Evolutionary conservation across 768 basidiomycete species (phyloP).

Genomic region (Tricholoma matsutake): DNA sequence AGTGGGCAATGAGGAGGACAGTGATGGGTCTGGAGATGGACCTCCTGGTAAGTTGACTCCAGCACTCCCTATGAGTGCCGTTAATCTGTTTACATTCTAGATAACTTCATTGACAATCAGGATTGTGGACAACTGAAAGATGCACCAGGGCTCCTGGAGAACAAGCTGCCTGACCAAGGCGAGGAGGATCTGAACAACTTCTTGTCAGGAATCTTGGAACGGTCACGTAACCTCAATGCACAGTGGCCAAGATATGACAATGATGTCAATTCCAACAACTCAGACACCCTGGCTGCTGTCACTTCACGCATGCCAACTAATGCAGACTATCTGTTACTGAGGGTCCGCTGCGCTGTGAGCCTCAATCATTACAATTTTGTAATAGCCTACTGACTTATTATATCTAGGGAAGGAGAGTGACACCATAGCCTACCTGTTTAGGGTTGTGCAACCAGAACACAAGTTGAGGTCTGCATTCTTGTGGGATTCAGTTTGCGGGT

Average conservation of each 20-base stretch:
- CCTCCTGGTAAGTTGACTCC: background rate
- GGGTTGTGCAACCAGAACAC: background rate
- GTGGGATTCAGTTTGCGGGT: background rate
- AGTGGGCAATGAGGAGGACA: background rate
- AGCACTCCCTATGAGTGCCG: background rate
- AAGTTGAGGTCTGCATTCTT: background rate
- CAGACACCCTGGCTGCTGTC: background rate
- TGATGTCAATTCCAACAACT: background rate
- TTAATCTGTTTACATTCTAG: background rate
- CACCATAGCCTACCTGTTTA: background rate
- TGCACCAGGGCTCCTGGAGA: no score
- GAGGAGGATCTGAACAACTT: background rate
- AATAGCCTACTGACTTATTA: background rate
- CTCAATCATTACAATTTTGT: background rate
- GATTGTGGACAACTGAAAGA: no score
- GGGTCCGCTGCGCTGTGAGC: background rate
- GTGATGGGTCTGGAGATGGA: background rate
- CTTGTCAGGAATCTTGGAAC: background rate
- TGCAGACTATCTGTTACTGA: background rate
- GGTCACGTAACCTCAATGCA: background rate
- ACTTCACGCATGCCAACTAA: background rate
- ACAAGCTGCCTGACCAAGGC: no score
- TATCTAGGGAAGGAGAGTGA: background rate
- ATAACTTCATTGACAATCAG: slow-evolving; percentile 7
- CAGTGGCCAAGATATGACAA: background rate